Conservation (phyloP, 169 alveolate genomes). For the Plasmodium gonderi region DNA sequence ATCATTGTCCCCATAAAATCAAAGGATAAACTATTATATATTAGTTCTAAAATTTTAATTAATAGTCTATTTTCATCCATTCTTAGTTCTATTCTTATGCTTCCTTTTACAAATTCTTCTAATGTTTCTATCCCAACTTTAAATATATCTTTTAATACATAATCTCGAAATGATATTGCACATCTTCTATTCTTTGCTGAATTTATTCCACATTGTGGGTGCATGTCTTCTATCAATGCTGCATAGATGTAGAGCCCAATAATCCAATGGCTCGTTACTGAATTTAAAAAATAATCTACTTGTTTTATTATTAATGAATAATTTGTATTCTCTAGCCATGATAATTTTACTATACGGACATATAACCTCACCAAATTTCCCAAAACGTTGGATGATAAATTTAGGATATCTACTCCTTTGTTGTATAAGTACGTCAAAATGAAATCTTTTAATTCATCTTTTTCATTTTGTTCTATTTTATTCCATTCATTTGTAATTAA, state of each 20-base stretch:
- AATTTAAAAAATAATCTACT: constrained; percentile 88
- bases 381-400: constrained; percentile 90
- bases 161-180: constrained; percentile 94
- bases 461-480: constrained; percentile 88
- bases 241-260: constrained; percentile 92
- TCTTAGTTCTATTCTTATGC: constrained; percentile 64
- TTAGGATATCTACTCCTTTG: constrained; percentile 92
- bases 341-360: constrained; percentile 90
- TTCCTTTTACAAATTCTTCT: constrained; percentile 73
- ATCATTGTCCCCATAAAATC: constrained; percentile 95
- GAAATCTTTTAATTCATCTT: constrained; percentile 90
- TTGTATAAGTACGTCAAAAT: constrained; percentile 90
- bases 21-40: constrained; percentile 91
- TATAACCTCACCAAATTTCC: constrained; percentile 91
- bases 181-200: constrained; percentile 92
- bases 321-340: constrained; percentile 91
- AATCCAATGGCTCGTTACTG: constrained; percentile 94
- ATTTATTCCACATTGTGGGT: constrained; percentile 86
- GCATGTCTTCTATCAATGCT: constrained; percentile 90
- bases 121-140: constrained; percentile 84
- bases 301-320: constrained; percentile 84
- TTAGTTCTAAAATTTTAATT: constrained; percentile 91
- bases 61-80: constrained; percentile 74
- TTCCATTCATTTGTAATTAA: constrained; percentile 90
- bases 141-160: constrained; percentile 90